Evolutionary conservation across 768 basidiomycete species (phyloP).

Genomic region (Amyloporia xantha): DNA sequence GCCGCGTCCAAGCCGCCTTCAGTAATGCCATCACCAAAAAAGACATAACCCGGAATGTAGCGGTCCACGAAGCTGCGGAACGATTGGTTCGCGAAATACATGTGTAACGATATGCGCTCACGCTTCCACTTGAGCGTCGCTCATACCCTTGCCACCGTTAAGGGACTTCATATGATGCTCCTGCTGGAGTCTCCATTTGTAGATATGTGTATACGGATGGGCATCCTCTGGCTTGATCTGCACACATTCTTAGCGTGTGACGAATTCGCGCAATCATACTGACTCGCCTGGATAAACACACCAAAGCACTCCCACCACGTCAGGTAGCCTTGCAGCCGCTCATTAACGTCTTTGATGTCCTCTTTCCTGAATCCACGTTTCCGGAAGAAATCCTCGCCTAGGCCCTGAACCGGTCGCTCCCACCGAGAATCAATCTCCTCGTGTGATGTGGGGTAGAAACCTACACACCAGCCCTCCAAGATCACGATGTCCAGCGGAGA

Average conservation of each 20-base stretch:
- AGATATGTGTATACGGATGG: constrained; percentile 49
- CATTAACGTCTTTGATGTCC: constrained; percentile 61
- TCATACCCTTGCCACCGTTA: constrained; percentile 88
- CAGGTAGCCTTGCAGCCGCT: constrained; percentile 50
- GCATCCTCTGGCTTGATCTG: constrained; percentile 34
- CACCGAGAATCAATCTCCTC: constrained; percentile 50
- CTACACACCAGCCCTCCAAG: constrained; percentile 95
- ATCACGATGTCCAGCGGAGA: constrained; percentile 73
- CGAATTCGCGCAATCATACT: not conserved
- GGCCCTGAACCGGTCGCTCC: constrained; percentile 28
- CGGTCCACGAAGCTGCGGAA: constrained; percentile 73
- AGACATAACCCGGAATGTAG: constrained; percentile 91
- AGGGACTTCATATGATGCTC: constrained; percentile 81
- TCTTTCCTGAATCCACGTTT: constrained; percentile 36
- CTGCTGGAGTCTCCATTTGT: constrained; percentile 85
- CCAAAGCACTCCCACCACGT: constrained; percentile 68
- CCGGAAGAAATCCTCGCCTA: constrained; percentile 26
- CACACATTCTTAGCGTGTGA: not conserved
- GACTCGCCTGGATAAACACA: constrained; percentile 64
- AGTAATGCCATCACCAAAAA: constrained; percentile 61
- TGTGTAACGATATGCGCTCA: constrained; percentile 9
- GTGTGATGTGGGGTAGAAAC: constrained; percentile 61
- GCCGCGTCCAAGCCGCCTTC: constrained; percentile 22
- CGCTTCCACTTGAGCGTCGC: constrained; percentile 67
- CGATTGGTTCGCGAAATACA: not conserved